These are phyloP conservation scores for Vitis vinifera DNA, from an alignment of 164 flowering plant species.

Conservation along the genomic window ASM3070453v1 NC_081818.1:27967001-27967500, in stretches of 20 bases:
- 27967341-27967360: slow-evolving; percentile 79
- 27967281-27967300: slow-evolving; percentile 80
- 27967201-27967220: too few species aligned
- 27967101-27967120: neutral
- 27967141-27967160: too few species aligned
- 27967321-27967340: slow-evolving; percentile 92
- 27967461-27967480: neutral
- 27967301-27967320: slow-evolving; percentile 87
- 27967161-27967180: too few species aligned
- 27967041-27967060: slow-evolving; percentile 10
- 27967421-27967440: neutral
- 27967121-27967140: neutral
- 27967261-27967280: slow-evolving; percentile 89
- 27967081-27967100: slow-evolving; percentile 30
- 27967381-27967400: slow-evolving; percentile 85
- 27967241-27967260: slow-evolving; percentile 84
- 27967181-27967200: too few species aligned
- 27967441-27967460: neutral
- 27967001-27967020: neutral
- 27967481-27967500: slow-evolving; percentile 69
- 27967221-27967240: too few species aligned
- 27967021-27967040: neutral
- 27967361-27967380: slow-evolving; percentile 89
- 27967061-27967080: slow-evolving; percentile 27
- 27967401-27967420: slow-evolving; percentile 22